Conservation (phyloP, 2,329 filamentous ascomycete genomes). For the Pseudogymnoascus sp. region DNA sequence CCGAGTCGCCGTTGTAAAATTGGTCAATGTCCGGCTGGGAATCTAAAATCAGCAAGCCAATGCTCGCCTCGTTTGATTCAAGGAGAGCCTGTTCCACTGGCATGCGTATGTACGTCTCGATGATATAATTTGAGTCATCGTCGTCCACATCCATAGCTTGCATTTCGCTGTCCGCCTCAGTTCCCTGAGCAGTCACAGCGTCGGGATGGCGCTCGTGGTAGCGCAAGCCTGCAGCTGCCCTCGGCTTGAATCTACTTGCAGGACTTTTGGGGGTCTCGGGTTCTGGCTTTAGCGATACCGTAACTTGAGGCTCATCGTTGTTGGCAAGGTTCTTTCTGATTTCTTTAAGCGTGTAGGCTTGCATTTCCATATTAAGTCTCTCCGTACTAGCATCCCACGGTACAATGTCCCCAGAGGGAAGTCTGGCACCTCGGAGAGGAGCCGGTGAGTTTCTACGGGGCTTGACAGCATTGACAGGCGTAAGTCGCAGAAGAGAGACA, state of each 20-base stretch:
- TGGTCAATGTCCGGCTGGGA: constrained; percentile 38
- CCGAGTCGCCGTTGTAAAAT: constrained; percentile 50
- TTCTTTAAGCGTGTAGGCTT: constrained; percentile 50
- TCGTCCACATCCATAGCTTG: constrained; percentile 33
- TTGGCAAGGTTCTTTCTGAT: constrained; percentile 43
- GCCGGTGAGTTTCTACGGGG: neutral
- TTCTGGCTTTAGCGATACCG: constrained; percentile 5
- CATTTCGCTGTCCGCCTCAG: constrained; percentile 24
- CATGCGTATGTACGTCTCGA: constrained; percentile 57
- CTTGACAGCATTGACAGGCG: constrained; percentile 7
- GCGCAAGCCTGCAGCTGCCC: constrained; percentile 42
- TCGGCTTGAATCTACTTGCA: constrained; percentile 45
- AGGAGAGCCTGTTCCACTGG: constrained; percentile 43
- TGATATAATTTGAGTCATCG: constrained; percentile 52
- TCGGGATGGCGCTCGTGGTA: constrained; percentile 50
- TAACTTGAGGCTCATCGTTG: constrained; percentile 26
- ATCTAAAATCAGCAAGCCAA: constrained; percentile 32
- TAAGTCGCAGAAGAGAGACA: neutral
- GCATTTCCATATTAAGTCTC: constrained; percentile 46
- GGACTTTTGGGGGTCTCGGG: constrained; percentile 14
- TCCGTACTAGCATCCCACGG: constrained; percentile 29
- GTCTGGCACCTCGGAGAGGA: constrained; percentile 16
- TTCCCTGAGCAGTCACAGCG: constrained; percentile 19
- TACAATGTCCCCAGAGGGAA: constrained; percentile 33
- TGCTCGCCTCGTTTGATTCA: constrained; percentile 40